These are phyloP conservation scores for Acorus gramineus DNA, from an alignment of 106 monocot genomes.

Conservation along the genomic window DNA sequence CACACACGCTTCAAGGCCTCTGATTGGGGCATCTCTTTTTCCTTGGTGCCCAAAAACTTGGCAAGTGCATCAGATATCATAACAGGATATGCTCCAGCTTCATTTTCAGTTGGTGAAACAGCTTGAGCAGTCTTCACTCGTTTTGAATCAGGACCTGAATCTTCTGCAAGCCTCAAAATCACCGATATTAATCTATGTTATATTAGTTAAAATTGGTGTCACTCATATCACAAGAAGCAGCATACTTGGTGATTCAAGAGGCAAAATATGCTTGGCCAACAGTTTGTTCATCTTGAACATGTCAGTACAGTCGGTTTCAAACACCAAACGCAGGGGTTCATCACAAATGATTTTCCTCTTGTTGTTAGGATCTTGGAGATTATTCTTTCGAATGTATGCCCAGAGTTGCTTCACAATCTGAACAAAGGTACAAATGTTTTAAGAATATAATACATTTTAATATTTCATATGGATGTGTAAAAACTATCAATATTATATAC, in stretches of 20 bases:
- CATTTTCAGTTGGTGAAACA: constrained; percentile 22
- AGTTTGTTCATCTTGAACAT: constrained; percentile 99
- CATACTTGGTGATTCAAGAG: constrained; percentile 60
- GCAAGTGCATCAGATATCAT: constrained; percentile 66
- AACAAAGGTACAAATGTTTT: constrained; percentile 5
- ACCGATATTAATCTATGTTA: not conserved
- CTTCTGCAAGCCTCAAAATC: constrained; percentile 35
- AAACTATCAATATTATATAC: not conserved
- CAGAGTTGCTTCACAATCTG: constrained; percentile 96
- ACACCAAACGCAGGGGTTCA: constrained; percentile 76
- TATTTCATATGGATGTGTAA: not conserved
- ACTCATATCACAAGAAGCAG: not conserved
- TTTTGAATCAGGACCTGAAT: constrained; percentile 42
- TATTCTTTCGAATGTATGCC: constrained; percentile 87
- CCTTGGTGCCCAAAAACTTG: constrained; percentile 61
- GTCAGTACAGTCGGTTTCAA: constrained; percentile 94
- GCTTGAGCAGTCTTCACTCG: constrained; percentile 46
- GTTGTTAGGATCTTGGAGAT: constrained; percentile 92
- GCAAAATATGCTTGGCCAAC: constrained; percentile 70
- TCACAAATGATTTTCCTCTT: constrained; percentile 94
- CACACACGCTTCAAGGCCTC: constrained; percentile 65
- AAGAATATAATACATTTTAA: not conserved
- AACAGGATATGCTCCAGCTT: constrained; percentile 22
- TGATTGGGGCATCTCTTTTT: constrained; percentile 68
- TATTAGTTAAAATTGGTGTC: not conserved